Base-by-base conservation (phyloP, 2,329 filamentous ascomycete genomes). In the Penicillium decumbens region DNA sequence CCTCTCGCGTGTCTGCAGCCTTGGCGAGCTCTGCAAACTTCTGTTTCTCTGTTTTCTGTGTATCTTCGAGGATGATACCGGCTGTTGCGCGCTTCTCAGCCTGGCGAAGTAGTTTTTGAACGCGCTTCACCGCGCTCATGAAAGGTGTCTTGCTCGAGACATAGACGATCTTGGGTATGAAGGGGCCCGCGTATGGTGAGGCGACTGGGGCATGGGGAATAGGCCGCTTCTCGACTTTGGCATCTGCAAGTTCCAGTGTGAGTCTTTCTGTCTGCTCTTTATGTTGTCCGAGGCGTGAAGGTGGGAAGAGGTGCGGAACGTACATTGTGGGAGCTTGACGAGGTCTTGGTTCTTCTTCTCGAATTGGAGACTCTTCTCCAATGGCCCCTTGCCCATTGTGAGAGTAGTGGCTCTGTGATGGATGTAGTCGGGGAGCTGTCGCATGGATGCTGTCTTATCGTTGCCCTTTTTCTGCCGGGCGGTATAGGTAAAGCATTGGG, bases 111-210 rank as follows among this genome's bases (percentile, higher is more conserved):
- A 84, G 70, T 42, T 77, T 76, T 58, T 80, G 78, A 3, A 80
- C 75, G 49, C 80, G 79, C 62, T 83, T 83, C n/a, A 81, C 70
- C 2, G 77, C 74, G 38, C 79, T 76, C 65, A 84, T 77, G 68
- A 82, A 80, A 4, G 80, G 79, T 0, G 80, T 78, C 4, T 70
- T 70, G 32, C 69, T 68, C 9, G 76, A 79, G 30, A 84, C 67
- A 65, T 84, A 84, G 65, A 84, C 72, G 23, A 73, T 66, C 66
- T 84, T 84, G 9, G 74, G 77, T 4, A 71, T 63, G 1, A 61
- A 57, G 40, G 76, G 56, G 45, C 73, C 73, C 15, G 78, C 68
- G 65, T 80, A 80, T 3, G 79, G 78, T 0, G 78, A 77, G 3
- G 79, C 70, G 27, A 80, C 67, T 2, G 80, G 67, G 3, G 80